Conservation (phyloP, 2,329 filamentous ascomycete species). For the Aspergillus tubingensis region DNA sequence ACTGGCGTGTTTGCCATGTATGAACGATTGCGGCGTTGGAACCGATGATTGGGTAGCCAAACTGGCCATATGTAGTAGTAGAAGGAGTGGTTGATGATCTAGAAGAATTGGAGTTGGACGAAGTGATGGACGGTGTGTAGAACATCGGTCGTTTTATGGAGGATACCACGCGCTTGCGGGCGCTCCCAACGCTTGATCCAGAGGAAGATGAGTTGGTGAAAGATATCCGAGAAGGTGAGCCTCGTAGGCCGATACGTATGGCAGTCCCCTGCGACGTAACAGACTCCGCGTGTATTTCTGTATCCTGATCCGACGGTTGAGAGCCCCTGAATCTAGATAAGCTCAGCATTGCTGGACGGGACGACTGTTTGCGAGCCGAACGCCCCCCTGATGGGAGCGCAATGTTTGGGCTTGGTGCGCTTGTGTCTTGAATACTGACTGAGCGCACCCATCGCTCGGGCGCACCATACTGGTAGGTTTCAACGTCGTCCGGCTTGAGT, state of each 20-base stretch:
- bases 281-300: conserved; percentile 31
- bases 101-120: conserved; percentile 29
- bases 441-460: conserved; percentile 55
- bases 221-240: conserved; percentile 34
- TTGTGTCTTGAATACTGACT: conserved; percentile 37
- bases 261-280: conserved; percentile 38
- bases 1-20: conserved; percentile 42
- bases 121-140: conserved; percentile 37
- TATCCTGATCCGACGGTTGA: conserved; percentile 20
- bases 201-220: conserved; percentile 39
- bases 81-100: conserved; percentile 21
- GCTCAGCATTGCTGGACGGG: conserved; percentile 22
- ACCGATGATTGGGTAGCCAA: conserved; percentile 37
- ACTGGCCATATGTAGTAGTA: conserved; percentile 17
- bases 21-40: conserved; percentile 34
- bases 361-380: conserved; percentile 29
- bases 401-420: not conserved
- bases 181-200: conserved; percentile 27
- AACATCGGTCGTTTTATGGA: conserved; percentile 32
- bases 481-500: conserved; percentile 56
- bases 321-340: conserved; percentile 28
- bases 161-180: conserved; percentile 20
- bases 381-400: conserved; percentile 2
- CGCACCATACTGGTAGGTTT: conserved; percentile 61
- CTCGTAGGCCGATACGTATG: conserved; percentile 34